Evolutionary conservation across 2,329 filamentous ascomycete species (phyloP), one percentile per base, ranked within the genome.

Genomic region (Taxawa tesnikishii): DNA sequence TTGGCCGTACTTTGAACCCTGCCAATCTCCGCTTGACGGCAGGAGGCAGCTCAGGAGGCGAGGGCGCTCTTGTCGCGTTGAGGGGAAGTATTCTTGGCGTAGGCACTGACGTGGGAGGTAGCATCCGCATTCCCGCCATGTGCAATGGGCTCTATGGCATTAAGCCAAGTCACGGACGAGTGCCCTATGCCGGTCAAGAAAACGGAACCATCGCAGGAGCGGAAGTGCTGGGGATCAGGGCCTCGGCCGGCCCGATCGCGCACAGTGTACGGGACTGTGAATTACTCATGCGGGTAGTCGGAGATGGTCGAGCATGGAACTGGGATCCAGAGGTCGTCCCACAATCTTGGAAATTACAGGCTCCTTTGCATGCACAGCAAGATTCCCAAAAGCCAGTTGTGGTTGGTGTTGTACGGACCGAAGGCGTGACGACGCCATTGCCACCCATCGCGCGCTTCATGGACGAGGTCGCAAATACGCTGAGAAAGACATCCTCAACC

Each of bases 101-200:
- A 1, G 68, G 67, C 3, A 70, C 68, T 3, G 68, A 72, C 42
- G 61, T 71, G 6, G 67, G 67, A n/a, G 66, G 67, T 6, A 62
- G 56, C 3, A 66, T 70, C 32, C 55, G 68, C 3, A 59, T 70
- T 10, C 68, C 68, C 1, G 59, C 66, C 0, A 58, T 62, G 42
- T 59, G 66, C 33, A 62, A 67, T 38, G 64, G 62, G 3, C 46
- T 67, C 0, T 69, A 62, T 26, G 66, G 65, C 5, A 46, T 56
- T 45, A 67, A 62, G 44, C 60, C 52, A 18, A 62, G 45, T 36
- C 60, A 52, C 41, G 55, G 57, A 14, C 55, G 71, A 2, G 50
- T 73, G 2, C 67, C 67, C 0, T 71, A 61, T 37, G 64, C 66
- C 7, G 63, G 65, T 1, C 68, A 71, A 42, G 61, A 67, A 33